Evolutionary conservation across 495 filamentous ascomycete genomes (phyloP).

Genomic region (Rostrohypoxylon terebratum): DNA sequence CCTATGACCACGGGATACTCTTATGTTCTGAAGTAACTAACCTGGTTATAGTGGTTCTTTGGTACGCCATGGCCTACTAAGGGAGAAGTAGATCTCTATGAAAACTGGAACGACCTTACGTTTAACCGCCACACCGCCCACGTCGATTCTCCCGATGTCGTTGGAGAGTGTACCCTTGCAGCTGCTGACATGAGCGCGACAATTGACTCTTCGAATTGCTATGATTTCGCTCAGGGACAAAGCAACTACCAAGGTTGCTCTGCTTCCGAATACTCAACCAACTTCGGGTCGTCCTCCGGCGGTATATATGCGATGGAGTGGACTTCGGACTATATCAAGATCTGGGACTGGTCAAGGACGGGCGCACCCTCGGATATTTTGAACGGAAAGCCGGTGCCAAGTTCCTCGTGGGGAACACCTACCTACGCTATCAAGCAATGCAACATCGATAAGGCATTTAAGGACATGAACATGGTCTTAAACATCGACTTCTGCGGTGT

Average conservation of each 20-base stretch:
- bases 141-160: constrained; percentile 68
- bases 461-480: constrained; percentile 60
- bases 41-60: constrained; percentile 71
- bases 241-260: constrained; percentile 53
- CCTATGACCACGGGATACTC: not conserved
- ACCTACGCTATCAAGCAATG: constrained; percentile 50
- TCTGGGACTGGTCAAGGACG: constrained; percentile 77
- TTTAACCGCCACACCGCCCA: constrained; percentile 79
- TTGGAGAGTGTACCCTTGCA: constrained; percentile 68
- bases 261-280: constrained; percentile 61
- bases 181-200: constrained; percentile 59
- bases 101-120: constrained; percentile 76
- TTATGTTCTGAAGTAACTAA: constrained; percentile 14
- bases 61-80: constrained; percentile 79
- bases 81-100: constrained; percentile 92
- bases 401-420: constrained; percentile 71
- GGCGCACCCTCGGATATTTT: constrained; percentile 61
- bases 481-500: constrained; percentile 64
- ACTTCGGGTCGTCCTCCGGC: constrained; percentile 71
- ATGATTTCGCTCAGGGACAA: constrained; percentile 53
- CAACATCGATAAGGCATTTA: constrained; percentile 58
- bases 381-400: constrained; percentile 69
- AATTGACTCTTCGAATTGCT: constrained; percentile 67
- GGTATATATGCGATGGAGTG: constrained; percentile 82
- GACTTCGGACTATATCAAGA: constrained; percentile 70